Percentiles rank a stretch among this genome's conserved stretches.
Evolutionary conservation across 768 basidiomycete species (phyloP).

Genomic region (Phanerochaete sordida): DNA sequence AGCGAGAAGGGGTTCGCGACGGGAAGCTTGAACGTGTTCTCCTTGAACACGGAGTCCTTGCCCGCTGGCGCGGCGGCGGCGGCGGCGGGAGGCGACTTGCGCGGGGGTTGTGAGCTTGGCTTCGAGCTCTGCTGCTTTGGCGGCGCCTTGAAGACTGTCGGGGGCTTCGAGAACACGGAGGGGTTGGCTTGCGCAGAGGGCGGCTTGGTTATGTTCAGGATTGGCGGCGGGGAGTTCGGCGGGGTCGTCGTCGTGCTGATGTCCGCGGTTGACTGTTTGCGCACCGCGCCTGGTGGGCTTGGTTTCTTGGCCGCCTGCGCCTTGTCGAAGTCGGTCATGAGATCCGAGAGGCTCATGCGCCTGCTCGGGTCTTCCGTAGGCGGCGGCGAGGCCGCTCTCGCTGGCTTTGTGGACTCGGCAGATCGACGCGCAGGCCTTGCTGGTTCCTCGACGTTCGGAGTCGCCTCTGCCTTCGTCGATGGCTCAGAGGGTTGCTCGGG

Average conservation of each 20-base stretch:
- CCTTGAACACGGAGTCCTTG: conserved; percentile 18
- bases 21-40: conserved; percentile 32
- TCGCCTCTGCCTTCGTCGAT: not conserved
- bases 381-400: not conserved
- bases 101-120: conserved; percentile 9
- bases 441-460: not conserved
- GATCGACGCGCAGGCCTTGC: not conserved
- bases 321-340: conserved; percentile 31
- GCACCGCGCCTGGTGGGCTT: not conserved
- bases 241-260: conserved; percentile 52
- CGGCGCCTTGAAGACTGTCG: conserved; percentile 42
- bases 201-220: conserved; percentile 16
- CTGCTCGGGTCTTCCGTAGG: conserved; percentile 12
- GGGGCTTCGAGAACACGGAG: conserved; percentile 60
- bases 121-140: conserved; percentile 25
- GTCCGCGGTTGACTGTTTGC: conserved; percentile 3
- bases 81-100: not conserved
- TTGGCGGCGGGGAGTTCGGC: conserved; percentile 47
- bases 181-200: conserved; percentile 29
- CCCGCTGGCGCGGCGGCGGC: not conserved
- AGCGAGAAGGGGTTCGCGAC: conserved; percentile 36
- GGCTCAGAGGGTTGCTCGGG: not conserved
- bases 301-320: not conserved
- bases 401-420: not conserved
- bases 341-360: conserved; percentile 58